These are phyloP conservation scores for Tolypocladium amazonense DNA, from an alignment of 2,329 filamentous ascomycete species.

Conservation along the genomic window DNA sequence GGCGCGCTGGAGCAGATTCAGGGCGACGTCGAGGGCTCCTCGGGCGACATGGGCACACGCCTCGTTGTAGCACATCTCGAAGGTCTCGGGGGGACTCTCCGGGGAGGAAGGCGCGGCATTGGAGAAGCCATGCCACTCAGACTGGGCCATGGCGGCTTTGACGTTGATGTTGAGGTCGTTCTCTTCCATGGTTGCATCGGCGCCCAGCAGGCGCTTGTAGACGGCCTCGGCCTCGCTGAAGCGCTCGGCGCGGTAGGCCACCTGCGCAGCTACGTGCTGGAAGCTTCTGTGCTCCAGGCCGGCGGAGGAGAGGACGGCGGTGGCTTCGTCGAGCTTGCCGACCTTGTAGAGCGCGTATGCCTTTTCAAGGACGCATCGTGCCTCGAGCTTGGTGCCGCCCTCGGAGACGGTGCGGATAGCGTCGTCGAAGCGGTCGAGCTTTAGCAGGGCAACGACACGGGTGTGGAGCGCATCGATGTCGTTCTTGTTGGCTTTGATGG, in stretches of 20 bases:
- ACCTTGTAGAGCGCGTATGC: constrained; percentile 79
- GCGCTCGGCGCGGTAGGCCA: constrained; percentile 64
- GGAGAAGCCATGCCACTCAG: constrained; percentile 54
- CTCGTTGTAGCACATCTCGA: constrained; percentile 74
- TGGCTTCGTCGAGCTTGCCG: constrained; percentile 58
- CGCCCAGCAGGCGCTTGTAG: constrained; percentile 47
- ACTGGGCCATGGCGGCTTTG: constrained; percentile 61
- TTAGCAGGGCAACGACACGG: constrained; percentile 64
- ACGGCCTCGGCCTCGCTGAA: constrained; percentile 56
- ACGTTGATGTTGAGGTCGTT: constrained; percentile 69
- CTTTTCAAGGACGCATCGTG: constrained; percentile 55
- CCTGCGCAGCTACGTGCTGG: constrained; percentile 50
- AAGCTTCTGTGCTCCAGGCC: constrained; percentile 23
- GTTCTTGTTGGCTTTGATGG: constrained; percentile 49
- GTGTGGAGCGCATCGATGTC: constrained; percentile 54
- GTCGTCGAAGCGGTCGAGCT: constrained; percentile 74
- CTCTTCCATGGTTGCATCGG: constrained; percentile 46
- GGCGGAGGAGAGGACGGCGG: constrained; percentile 26
- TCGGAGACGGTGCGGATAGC: constrained; percentile 59
- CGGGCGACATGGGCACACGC: constrained; percentile 64
- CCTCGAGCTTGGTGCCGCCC: constrained; percentile 48
- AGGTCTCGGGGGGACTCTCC: constrained; percentile 56
- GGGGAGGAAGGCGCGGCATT: constrained; percentile 31
- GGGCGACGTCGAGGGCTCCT: constrained; percentile 54
- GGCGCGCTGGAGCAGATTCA: constrained; percentile 58